These are phyloP conservation scores for Phytophthora ohioensis DNA, from an alignment of 352 stramenopile genomes.

Conservation along the genomic window DNA sequence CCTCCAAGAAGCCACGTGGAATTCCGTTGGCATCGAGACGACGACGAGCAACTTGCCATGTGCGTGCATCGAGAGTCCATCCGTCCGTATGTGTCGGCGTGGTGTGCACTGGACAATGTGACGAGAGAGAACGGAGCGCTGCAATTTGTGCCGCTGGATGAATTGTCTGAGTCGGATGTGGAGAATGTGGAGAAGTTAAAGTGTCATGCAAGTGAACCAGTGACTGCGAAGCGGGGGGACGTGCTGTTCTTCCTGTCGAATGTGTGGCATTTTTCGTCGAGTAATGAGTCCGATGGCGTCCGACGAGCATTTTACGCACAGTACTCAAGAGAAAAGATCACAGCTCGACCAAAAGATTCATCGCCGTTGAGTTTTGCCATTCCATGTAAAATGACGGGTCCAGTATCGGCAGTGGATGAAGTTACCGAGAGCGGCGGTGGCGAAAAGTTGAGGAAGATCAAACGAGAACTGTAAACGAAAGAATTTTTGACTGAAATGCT, in stretches of 20 bases:
- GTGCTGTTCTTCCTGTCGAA: conserved; percentile 77
- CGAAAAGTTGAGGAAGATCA: conserved; percentile 1
- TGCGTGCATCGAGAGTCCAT: conserved; percentile 64
- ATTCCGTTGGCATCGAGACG: conserved; percentile 82
- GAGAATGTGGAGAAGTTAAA: conserved; percentile 10
- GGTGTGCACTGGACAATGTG: conserved; percentile 74
- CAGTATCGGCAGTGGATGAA: no score
- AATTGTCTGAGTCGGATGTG: neutral
- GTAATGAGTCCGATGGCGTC: conserved; percentile 51
- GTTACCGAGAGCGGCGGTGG: neutral
- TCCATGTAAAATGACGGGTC: conserved; percentile 39
- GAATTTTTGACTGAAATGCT: no score
- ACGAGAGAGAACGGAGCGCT: conserved; percentile 60
- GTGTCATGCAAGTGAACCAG: conserved; percentile 35
- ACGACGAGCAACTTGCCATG: conserved; percentile 81
- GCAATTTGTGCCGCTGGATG: conserved; percentile 57
- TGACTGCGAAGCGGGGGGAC: conserved; percentile 47
- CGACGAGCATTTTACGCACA: conserved; percentile 81
- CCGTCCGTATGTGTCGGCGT: conserved; percentile 66
- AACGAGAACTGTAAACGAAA: no score
- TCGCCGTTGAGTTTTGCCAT: conserved; percentile 77
- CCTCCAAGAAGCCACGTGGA: conserved; percentile 60
- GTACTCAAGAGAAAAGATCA: conserved; percentile 65
- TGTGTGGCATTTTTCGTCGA: conserved; percentile 77
- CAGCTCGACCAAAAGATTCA: conserved; percentile 40